Evolutionary conservation across 352 stramenopile genomes (phyloP).

Genomic region (Hyaloperonospora brassicae): DNA sequence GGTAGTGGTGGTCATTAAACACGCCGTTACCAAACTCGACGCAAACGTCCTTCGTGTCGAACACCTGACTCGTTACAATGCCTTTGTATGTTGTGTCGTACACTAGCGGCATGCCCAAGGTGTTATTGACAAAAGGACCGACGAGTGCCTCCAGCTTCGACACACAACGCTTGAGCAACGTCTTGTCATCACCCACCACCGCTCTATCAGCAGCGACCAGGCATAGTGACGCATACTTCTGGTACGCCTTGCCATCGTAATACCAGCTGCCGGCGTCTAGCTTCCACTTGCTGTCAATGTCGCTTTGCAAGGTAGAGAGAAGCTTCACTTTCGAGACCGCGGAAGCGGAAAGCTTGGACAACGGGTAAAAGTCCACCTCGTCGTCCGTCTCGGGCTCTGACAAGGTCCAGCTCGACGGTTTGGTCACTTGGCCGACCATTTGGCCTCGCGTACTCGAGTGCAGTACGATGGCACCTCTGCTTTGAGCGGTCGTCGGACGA

Average conservation of each 20-base stretch:
- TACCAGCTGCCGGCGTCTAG: conserved; percentile 53
- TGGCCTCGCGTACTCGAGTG: conserved; percentile 49
- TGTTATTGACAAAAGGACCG: conserved; percentile 39
- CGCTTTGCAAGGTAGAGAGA: conserved; percentile 31
- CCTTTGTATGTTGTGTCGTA: conserved; percentile 53
- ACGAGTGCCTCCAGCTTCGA: conserved; percentile 35
- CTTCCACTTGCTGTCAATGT: conserved; percentile 43
- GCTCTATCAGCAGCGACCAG: conserved; percentile 43
- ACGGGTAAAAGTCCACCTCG: conserved; percentile 55
- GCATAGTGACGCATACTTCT: conserved; percentile 56
- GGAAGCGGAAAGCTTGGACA: conserved; percentile 27
- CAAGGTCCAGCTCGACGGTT: conserved; percentile 39
- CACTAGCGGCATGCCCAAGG: conserved; percentile 37
- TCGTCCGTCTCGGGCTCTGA: conserved; percentile 40
- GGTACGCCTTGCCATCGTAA: conserved; percentile 53
- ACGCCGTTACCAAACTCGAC: conserved; percentile 65
- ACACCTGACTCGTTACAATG: conserved; percentile 46
- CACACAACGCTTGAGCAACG: conserved; percentile 34
- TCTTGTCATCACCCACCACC: conserved; percentile 32
- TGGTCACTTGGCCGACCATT: conserved; percentile 47
- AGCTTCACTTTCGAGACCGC: conserved; percentile 35
- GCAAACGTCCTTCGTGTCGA: conserved; percentile 46
- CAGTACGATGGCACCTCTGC: conserved; percentile 28
- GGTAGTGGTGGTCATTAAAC: conserved; percentile 76
- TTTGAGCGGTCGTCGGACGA: conserved; percentile 2